A percentile compares a stretch with the other conserved stretches of the same genome.
Evolutionary conservation across 139 green algal species (phyloP).

Genomic region (Tetraselmis chui): DNA sequence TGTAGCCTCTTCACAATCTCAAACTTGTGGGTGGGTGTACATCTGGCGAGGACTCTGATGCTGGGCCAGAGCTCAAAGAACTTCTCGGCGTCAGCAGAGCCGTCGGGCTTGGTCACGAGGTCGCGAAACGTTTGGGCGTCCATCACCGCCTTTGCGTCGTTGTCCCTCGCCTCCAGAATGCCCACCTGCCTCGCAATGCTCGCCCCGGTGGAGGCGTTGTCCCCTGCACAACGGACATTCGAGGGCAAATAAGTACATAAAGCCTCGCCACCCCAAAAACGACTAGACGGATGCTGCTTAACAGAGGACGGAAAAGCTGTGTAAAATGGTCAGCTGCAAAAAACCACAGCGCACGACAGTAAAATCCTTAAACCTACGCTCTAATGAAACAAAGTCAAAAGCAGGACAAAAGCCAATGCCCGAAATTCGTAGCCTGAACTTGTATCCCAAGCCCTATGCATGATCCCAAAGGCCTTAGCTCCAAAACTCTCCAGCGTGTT

Average conservation of each 20-base stretch:
- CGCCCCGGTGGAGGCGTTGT: slow-evolving; percentile 81
- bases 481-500: too few species aligned
- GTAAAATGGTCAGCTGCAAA: too few species aligned
- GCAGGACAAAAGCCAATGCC: too few species aligned
- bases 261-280: too few species aligned
- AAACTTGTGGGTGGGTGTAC: slow-evolving; percentile 86
- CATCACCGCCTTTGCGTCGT: slow-evolving; percentile 33
- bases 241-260: background rate
- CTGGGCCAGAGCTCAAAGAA: slow-evolving; percentile 60
- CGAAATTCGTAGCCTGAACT: too few species aligned
- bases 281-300: too few species aligned
- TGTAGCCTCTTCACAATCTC: slow-evolving; percentile 53
- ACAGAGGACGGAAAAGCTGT: too few species aligned
- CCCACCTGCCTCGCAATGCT: slow-evolving; percentile 76
- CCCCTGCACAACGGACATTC: slow-evolving; percentile 39
- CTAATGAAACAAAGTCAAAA: too few species aligned
- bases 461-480: too few species aligned
- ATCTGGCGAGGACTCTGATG: slow-evolving; percentile 83
- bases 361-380: too few species aligned
- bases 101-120: slow-evolving; percentile 47
- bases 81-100: slow-evolving; percentile 39
- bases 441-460: too few species aligned
- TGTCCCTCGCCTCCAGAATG: slow-evolving; percentile 61
- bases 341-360: too few species aligned
- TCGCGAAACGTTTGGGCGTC: slow-evolving; percentile 54